Base-by-base conservation (phyloP, 352 stramenopile genomes). In the Phytophthora syringae region DNA sequence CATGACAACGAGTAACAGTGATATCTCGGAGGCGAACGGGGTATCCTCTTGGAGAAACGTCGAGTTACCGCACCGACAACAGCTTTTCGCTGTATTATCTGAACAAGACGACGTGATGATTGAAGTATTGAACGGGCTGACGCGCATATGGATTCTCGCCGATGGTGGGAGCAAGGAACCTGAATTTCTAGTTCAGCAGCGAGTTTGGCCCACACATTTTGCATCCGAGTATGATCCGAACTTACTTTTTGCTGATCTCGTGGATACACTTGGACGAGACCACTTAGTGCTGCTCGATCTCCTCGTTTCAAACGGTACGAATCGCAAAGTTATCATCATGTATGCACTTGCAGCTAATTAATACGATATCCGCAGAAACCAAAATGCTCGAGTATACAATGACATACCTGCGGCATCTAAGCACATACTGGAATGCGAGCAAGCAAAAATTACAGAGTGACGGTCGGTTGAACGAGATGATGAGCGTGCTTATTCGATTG, bases 41-140 rank as follows among this genome's bases (percentile, higher is more conserved):
- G 28, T 9, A n/a, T 16, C 21, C 36, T 1, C 25, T 42, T 63
- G 45, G 40, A 42, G 15, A 25, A 7, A 55, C n/a, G 24, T 32
- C 2, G 39, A 68, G 27, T 34, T 83, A 36, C 74, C 79, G 24
- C 53, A 39, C 40, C 70, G 82, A 12, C 20, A 47, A 24, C 63
- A 70, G n/a, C 48, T 91, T 18, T 70, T 91, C n/a, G 51, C 40
- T 11, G 60, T 90, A 16, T 59, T 93, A 11, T 76, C 72, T 21
- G 84, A 93, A 49, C 82, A 93, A 74, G 84, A 93, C 36, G 80
- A 91, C 45, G 72, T 86, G 20, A 75, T 93, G 70, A 60, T 93
- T 21, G 77, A 89, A 47, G 77, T 88, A n/a, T 63, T 87, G 3
- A 62, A 84, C 16, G 58, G 69, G 18, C 65, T 91, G 16, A 71